A percentile compares a stretch with the other conserved stretches of the same genome.
Evolutionary conservation across 495 filamentous ascomycete genomes (phyloP).

Genomic region (Amphirosellinia nigrospora): DNA sequence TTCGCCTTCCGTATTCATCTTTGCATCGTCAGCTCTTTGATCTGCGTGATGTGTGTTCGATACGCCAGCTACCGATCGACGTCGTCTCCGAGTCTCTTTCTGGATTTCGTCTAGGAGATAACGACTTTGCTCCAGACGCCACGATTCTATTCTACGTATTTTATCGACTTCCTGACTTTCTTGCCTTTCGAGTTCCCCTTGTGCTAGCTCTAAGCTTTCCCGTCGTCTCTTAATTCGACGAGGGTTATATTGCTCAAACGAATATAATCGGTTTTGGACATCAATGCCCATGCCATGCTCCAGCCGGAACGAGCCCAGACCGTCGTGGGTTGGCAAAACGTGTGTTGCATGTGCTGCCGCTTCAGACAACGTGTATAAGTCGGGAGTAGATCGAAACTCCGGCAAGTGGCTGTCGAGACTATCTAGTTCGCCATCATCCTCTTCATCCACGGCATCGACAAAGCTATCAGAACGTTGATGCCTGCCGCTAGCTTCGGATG

Average conservation of each 20-base stretch:
- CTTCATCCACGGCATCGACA: conserved; percentile 57
- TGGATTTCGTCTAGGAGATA: conserved; percentile 87
- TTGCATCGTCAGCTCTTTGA: conserved; percentile 31
- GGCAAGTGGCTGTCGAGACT: conserved; percentile 90
- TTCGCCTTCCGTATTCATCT: conserved; percentile 34
- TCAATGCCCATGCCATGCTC: conserved; percentile 50
- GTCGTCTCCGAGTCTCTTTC: conserved; percentile 74
- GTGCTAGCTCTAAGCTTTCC: conserved; percentile 64
- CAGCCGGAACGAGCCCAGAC: conserved; percentile 77
- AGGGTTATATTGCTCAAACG: conserved; percentile 83
- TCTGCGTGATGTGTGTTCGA: conserved; percentile 27
- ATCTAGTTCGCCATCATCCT: conserved; percentile 77
- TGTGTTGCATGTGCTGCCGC: conserved; percentile 49
- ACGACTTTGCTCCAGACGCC: conserved; percentile 89
- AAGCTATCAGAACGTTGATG: conserved; percentile 50
- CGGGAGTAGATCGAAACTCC: conserved; percentile 74
- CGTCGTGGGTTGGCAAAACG: conserved; percentile 89
- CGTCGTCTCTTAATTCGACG: conserved; percentile 68
- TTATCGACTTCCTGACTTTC: conserved; percentile 68
- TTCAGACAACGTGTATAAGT: conserved; percentile 54
- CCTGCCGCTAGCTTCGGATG: conserved; percentile 50
- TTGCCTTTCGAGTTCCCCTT: conserved; percentile 62
- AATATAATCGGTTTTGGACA: conserved; percentile 81
- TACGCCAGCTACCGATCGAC: conserved; percentile 43
- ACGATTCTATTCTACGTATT: conserved; percentile 82